Evolutionary conservation across 2,329 filamentous ascomycete species (phyloP), one percentile per base, ranked within the genome.

Genomic region (Pseudogymnoascus sp.): DNA sequence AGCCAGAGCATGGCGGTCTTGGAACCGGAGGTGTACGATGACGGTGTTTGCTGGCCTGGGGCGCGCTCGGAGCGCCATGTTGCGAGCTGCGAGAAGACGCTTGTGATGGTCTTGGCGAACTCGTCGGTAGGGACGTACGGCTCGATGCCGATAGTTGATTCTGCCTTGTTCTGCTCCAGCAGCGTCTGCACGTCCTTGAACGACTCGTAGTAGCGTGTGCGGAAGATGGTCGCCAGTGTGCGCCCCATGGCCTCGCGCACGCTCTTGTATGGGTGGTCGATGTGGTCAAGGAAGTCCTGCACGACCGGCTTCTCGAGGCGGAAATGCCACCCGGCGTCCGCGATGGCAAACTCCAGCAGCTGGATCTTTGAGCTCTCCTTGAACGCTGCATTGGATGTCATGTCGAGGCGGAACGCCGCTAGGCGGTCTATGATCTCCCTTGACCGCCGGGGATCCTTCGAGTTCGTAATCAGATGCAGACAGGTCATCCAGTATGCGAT

Each of bases 291-390:
- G 76, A 97, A 97, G 74, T 99, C 87, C 35, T 96, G 82, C 6
- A 96, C 79, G 60, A 99, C 93, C 0, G 93, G 92, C 76, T 91
- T 86, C 69, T 96, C 91, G 10, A 91, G 81, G 66, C 91, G 91
- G 80, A 97, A 99, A 75, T 99, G 95, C 95, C 96, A 99, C 1
- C 95, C 95, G 37, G 88, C 85, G 70, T 96, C 92, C 50, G 87
- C 87, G 64, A 99, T 89, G 66, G 90, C 84, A 68, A 96, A 91
- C 69, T 97, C 91, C 17, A 99, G 80, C 31, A 99, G 79, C 68
- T 95, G 88, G 15, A 99, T 91, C 78, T 97, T 97, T 29, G 93
- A 96, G 63, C 93, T 96, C 74, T 99, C 96, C 75, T 99, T 99
- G 82, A 99, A 99, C 0, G 95, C 95, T 3, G 96, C 95, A 72